Evolutionary conservation across 176 grass and related monocot species (phyloP).

Genomic region (Oryza meridionalis): DNA sequence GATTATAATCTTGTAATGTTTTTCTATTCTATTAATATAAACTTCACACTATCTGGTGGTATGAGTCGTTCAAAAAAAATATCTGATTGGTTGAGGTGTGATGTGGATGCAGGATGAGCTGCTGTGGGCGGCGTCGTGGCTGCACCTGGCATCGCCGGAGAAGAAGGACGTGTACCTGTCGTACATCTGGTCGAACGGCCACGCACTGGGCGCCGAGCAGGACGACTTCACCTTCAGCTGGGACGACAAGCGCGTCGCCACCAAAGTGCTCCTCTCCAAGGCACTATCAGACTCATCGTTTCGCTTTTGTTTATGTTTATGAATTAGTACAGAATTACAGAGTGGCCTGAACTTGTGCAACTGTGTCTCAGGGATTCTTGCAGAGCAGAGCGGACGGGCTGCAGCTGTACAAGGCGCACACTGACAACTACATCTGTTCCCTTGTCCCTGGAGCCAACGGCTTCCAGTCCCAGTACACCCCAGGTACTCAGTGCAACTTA

Average conservation of each 20-base stretch:
- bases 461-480: conserved; percentile 72
- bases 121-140: conserved; percentile 76
- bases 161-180: conserved; percentile 56
- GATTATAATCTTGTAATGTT: no score
- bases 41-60: no score
- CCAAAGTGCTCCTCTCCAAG: conserved; percentile 79
- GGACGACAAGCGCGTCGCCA: conserved; percentile 76
- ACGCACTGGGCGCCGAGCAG: conserved; percentile 57
- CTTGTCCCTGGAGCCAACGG: conserved; percentile 54
- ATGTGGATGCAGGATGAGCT: conserved; percentile 61
- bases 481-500: conserved; percentile 28
- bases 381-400: conserved; percentile 39
- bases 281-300: not conserved
- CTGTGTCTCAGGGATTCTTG: conserved; percentile 45
- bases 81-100: not conserved
- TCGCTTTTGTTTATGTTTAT: no score
- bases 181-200: conserved; percentile 70
- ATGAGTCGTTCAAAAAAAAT: no score
- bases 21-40: no score
- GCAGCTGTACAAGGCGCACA: conserved; percentile 73
- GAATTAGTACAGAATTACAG: no score
- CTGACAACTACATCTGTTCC: conserved; percentile 76
- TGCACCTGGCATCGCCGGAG: conserved; percentile 51
- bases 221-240: conserved; percentile 86
- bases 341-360: not conserved